Base-by-base conservation (phyloP, 352 stramenopile species). In the Phytophthora sp. region DNA sequence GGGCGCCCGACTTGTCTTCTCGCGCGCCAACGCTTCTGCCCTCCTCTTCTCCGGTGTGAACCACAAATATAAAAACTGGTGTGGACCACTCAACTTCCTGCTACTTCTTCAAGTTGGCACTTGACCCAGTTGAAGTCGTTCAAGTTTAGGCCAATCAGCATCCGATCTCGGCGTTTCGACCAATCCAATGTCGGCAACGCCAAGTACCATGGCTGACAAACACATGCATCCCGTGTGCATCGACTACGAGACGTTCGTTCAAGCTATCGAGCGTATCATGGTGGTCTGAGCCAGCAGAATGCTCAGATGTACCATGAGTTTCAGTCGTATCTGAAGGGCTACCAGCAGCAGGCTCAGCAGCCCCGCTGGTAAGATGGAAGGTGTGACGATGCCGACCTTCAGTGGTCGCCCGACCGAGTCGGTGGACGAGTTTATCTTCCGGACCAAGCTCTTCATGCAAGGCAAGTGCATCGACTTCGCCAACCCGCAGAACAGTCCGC, bases 381-480 rank as follows among this genome's bases (percentile, higher is more conserved):
- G 33, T 11, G 36, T 64, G 1, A 57, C 3, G 2, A 64, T 57
- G 45, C 57, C 54, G 1, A 57, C 33, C 2, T 64, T 44, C 13
- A 13, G 46, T 24, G 35, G 24, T 4, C 33, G 15, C 7, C 56
- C 44, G 0, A 7, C 29, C 29, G 56, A 56, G 20, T 60, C 53
- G 2, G 53, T 60, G 3, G 44, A 63, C 12, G 56, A 50, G 18
- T 63, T 56, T 31, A 56, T 63, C 9, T 63, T 63, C n/a, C 7
- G 56, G 16, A 24, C 45, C 6, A 56, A 63, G 15, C 33, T 63
- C n/a, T 63, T 63, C 31, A 56, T 50, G 31, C 30, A 56, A 42
- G 31, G 31, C 2, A 63, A 56, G 33, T 63, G 45, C 12, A 63
- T 64, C 13, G 45, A 57, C 36, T 64, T 51, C 35, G 52, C 11